Conservation (phyloP, 1,139 yeast genomes). For the Lizanozyma gosingica region DNA sequence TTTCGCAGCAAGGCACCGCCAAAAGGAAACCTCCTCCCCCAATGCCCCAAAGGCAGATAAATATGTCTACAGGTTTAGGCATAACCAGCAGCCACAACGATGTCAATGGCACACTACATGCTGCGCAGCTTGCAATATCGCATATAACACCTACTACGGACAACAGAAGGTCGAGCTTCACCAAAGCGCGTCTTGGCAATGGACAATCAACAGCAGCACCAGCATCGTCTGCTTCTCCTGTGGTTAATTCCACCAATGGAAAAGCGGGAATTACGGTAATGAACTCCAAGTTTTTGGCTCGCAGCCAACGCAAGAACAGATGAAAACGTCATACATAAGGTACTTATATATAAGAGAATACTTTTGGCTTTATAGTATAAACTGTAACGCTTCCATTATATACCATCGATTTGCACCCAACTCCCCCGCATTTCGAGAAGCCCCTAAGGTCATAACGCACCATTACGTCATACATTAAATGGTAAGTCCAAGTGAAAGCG, state of each 20-base stretch:
- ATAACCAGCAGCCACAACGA: conserved; percentile 9
- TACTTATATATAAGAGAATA: too few relatives aligned
- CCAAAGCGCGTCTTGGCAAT: conserved; percentile 17
- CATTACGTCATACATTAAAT: too few relatives aligned
- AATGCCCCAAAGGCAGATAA: conserved; percentile 12
- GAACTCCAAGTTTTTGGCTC: conserved; percentile 51
- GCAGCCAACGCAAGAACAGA: conserved; percentile 28
- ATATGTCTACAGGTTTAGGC: conserved; percentile 29
- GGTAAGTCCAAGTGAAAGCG: neutral
- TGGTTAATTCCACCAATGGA: conserved; percentile 4
- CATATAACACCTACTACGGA: conserved; percentile 18
- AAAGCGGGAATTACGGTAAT: conserved; percentile 32
- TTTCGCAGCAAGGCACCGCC: conserved; percentile 6
- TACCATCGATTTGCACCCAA: neutral
- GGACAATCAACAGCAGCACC: neutral
- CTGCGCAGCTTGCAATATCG: conserved; percentile 40
- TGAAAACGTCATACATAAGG: too few relatives aligned
- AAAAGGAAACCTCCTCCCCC: conserved; percentile 33
- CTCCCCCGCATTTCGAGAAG: too few relatives aligned
- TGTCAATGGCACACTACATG: conserved; percentile 27
- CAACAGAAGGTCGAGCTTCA: conserved; percentile 29
- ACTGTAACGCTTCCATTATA: too few relatives aligned
- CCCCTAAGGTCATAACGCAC: too few relatives aligned
- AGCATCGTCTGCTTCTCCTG: neutral
- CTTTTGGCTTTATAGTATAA: too few relatives aligned